Conservation (phyloP, 805 yeast species). For the Myxozyma nipponensis region DNA sequence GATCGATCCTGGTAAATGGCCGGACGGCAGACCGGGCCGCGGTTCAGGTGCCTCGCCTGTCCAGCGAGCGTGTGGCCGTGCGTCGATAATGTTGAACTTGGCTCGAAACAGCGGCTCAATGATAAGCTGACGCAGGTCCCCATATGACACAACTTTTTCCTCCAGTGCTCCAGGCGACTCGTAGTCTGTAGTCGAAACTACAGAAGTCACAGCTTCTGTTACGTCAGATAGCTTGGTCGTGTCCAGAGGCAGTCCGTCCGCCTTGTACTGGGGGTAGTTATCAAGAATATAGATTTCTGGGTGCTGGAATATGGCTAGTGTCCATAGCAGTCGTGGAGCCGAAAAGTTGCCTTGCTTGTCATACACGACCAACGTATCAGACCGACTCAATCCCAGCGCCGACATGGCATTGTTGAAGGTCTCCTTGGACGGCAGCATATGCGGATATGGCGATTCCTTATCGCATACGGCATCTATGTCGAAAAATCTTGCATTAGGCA, state of each 20-base stretch:
- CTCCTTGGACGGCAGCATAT: slow-evolving; percentile 72
- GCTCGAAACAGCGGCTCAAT: slow-evolving; percentile 20
- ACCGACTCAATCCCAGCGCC: slow-evolving; percentile 34
- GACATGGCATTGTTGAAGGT: slow-evolving; percentile 50
- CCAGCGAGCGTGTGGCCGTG: slow-evolving; percentile 72
- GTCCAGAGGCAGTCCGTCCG: slow-evolving; percentile 47
- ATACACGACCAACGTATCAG: slow-evolving; percentile 71
- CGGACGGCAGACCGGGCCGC: slow-evolving; percentile 79
- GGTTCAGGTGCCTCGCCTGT: slow-evolving; percentile 84
- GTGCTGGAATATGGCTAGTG: slow-evolving; percentile 76
- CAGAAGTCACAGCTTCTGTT: slow-evolving; percentile 17
- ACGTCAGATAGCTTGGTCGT: slow-evolving; percentile 19
- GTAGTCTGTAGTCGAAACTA: slow-evolving; percentile 28
- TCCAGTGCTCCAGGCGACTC: slow-evolving; percentile 37
- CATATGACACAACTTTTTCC: slow-evolving; percentile 59
- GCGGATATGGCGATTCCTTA: slow-evolving; percentile 65
- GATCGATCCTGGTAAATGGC: slow-evolving; percentile 80
- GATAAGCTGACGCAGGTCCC: slow-evolving; percentile 61
- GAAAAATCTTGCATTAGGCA: slow-evolving; percentile 65
- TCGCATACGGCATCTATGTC: slow-evolving; percentile 73
- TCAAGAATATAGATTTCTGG: slow-evolving; percentile 63
- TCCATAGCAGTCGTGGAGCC: slow-evolving; percentile 91
- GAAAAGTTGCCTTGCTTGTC: slow-evolving; percentile 83
- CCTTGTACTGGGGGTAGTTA: slow-evolving; percentile 55
- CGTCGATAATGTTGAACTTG: slow-evolving; percentile 58